A percentile compares a stretch with the other conserved stretches of the same genome.
Conservation (phyloP, 495 filamentous ascomycete species). For the Hypoxylon lienhwacheense region DNA sequence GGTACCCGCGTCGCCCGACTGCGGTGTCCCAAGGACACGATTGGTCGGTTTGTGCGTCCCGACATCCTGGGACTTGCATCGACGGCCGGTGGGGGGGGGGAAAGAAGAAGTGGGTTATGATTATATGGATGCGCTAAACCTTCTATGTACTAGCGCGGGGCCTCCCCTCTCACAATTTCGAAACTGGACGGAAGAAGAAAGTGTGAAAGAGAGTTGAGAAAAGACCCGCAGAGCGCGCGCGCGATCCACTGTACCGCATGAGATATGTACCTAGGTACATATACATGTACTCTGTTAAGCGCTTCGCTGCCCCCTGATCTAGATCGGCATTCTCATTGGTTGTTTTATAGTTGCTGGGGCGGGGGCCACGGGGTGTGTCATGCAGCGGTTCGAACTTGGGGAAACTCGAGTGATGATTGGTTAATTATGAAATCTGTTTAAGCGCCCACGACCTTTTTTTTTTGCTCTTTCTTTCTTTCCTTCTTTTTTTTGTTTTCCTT, state of each 20-base stretch:
- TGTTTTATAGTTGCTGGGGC: conserved; percentile 19
- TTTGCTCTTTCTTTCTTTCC: conserved; percentile 15
- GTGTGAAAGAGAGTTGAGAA: too few species aligned
- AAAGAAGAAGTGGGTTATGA: too few species aligned
- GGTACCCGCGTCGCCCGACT: conserved; percentile 25
- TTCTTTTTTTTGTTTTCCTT: too few species aligned
- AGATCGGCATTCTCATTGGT: conserved; percentile 16
- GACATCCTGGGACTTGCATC: conserved; percentile 37
- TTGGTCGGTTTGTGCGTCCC: conserved; percentile 31
- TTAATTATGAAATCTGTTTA: conserved; percentile 4
- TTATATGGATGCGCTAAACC: neutral
- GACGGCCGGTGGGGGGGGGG: neutral
- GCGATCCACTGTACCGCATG: too few species aligned
- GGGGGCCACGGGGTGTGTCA: conserved; percentile 28
- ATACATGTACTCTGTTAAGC: conserved; percentile 35
- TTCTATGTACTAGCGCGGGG: conserved; percentile 5
- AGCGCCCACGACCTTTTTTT: conserved; percentile 34
- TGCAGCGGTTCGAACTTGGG: conserved; percentile 32
- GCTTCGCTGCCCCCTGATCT: conserved; percentile 18
- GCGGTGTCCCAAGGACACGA: conserved; percentile 1
- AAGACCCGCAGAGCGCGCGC: too few species aligned
- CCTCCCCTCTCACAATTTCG: too few species aligned
- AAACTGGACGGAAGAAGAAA: conserved; percentile 17
- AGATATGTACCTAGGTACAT: too few species aligned
- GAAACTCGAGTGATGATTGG: conserved; percentile 18